These are phyloP conservation scores for Paracoccidioides brasiliensis DNA, from an alignment of 2,329 filamentous ascomycete species.

Conservation along the genomic window DNA sequence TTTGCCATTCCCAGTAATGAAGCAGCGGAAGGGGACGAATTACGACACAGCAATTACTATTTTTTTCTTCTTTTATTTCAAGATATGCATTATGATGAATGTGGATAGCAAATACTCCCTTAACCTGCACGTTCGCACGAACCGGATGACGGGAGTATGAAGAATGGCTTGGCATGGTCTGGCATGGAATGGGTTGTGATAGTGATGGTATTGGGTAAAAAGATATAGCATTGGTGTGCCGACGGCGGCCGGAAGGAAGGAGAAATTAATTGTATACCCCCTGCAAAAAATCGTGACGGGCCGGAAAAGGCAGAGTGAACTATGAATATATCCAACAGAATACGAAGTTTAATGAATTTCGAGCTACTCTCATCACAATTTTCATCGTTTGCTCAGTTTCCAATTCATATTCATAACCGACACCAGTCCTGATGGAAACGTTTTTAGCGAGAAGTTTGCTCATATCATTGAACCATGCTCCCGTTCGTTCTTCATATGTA, in stretches of 20 bases:
- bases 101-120: not conserved
- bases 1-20: not conserved
- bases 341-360: not conserved
- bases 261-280: not conserved
- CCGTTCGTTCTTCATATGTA: too few species aligned
- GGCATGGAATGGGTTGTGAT: not conserved
- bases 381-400: not conserved
- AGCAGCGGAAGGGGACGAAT: not conserved
- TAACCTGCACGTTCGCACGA: not conserved
- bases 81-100: not conserved
- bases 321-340: not conserved
- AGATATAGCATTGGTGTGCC: not conserved
- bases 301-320: not conserved
- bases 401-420: too few species aligned
- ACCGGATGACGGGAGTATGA: not conserved
- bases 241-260: not conserved
- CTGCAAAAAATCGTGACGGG: not conserved
- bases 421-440: too few species aligned
- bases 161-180: not conserved
- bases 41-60: not conserved
- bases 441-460: too few species aligned
- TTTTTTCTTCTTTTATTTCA: not conserved
- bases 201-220: not conserved
- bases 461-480: too few species aligned
- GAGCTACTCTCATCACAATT: too few species aligned